A percentile compares a stretch with the other conserved stretches of the same genome.
Evolutionary conservation across 768 basidiomycete genomes (phyloP).

Genomic region (Punctularia strigosozonata): DNA sequence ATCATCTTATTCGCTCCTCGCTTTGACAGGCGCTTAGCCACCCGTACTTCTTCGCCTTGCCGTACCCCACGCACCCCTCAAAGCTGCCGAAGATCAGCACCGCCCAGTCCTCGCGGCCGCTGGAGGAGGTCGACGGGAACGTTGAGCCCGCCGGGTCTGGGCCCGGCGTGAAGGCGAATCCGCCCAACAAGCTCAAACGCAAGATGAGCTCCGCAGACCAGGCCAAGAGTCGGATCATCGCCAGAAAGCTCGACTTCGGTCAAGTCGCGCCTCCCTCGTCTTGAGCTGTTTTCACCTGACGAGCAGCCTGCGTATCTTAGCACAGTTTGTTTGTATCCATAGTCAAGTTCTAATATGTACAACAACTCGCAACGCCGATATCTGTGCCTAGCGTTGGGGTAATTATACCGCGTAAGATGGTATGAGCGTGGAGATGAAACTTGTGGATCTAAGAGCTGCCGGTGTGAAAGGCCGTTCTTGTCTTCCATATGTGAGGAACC

Average conservation of each 20-base stretch:
- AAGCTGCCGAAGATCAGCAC: constrained; percentile 69
- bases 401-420: too few relatives aligned
- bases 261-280: constrained; percentile 15
- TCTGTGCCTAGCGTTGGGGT: too few relatives aligned
- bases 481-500: too few relatives aligned
- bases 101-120: constrained; percentile 37
- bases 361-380: too few relatives aligned
- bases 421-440: too few relatives aligned
- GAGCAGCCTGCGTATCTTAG: too few relatives aligned
- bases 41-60: constrained; percentile 77
- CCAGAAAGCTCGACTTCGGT: constrained; percentile 63
- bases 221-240: constrained; percentile 42
- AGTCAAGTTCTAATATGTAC: too few relatives aligned
- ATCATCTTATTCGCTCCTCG: constrained; percentile 2
- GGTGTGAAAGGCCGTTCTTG: too few relatives aligned
- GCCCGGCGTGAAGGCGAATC: constrained; percentile 38
- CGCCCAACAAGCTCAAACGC: constrained; percentile 51
- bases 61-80: constrained; percentile 79
- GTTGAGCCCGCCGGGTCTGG: constrained; percentile 39
- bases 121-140: constrained; percentile 73
- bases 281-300: too few relatives aligned
- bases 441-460: too few relatives aligned
- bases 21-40: constrained; percentile 64
- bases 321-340: too few relatives aligned
- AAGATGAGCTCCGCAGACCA: constrained; percentile 54